Evolutionary conservation across 345 rosid genomes (phyloP).

Genomic region (Heritiera littoralis): DNA sequence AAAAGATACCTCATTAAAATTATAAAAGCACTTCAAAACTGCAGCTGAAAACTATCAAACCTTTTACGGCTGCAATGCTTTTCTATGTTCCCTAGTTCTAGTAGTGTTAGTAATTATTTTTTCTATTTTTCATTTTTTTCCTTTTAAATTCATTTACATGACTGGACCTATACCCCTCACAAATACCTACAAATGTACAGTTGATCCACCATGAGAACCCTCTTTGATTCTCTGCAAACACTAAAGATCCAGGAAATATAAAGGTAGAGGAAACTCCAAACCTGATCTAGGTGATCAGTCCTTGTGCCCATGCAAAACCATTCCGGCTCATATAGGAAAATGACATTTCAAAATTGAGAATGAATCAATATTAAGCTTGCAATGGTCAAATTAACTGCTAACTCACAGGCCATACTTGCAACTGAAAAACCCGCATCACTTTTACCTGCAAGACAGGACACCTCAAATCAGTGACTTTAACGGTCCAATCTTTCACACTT

Average conservation of each 20-base stretch:
- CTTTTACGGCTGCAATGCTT: constrained; percentile 27
- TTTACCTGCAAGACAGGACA: constrained; percentile 6
- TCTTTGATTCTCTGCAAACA: constrained; percentile 20
- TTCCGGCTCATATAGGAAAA: neutral
- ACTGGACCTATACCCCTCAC: constrained; percentile 44
- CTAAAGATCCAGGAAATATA: neutral
- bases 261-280: constrained; percentile 7
- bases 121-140: constrained; percentile 17
- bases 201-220: constrained; percentile 28
- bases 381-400: constrained; percentile 16
- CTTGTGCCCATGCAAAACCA: neutral
- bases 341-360: constrained; percentile 10
- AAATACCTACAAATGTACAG: constrained; percentile 68
- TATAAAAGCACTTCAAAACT: constrained; percentile 41
- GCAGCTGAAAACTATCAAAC: constrained; percentile 31
- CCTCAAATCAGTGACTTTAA: constrained; percentile 8
- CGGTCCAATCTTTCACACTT: neutral
- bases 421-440: constrained; percentile 26
- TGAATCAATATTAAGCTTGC: constrained; percentile 14
- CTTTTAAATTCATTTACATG: constrained; percentile 27
- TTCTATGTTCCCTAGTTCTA: constrained; percentile 3
- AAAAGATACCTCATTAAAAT: neutral
- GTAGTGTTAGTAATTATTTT: constrained; percentile 21
- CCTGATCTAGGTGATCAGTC: neutral
- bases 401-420: constrained; percentile 25